Evolutionary conservation across 768 basidiomycete genomes (phyloP), one percentile per base, ranked within the genome.

Genomic region (Tylopilus rubrobrunneus): DNA sequence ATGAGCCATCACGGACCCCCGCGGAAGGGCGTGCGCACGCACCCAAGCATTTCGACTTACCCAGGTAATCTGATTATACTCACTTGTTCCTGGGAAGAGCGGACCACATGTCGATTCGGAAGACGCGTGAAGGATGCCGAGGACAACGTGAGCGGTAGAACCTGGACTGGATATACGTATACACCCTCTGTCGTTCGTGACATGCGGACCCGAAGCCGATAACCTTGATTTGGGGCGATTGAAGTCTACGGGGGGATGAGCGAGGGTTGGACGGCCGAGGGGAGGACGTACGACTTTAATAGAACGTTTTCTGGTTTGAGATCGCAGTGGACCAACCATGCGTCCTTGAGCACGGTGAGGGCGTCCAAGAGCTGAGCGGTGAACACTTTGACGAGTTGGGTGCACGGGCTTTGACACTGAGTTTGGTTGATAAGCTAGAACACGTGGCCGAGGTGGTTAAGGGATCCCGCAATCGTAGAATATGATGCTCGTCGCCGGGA

Each of bases 401-500:
- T 96, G 71, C 89, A 92, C 43, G 98, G 76, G 2, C 97, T 97
- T 70, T 97, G 91, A 79, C 98, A 99, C 68, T 95, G 92, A 72
- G 98, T 99, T 74, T 99, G 97, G 76, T 99, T 99, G 83, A 99
- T 98, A 46, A 98, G 81, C 71, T 99, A 96, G 65, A 98, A 98
- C 49, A 98, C 96, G 60, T 98, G 88, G 71, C 97, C 98, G 43
- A 99, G 79, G 71, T 99, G 97, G 60, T 81, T 92, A 99, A 99
- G 0, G 90, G 91, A 71, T 98, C 97, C 15, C 86, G 86, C 62
- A 99, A 78, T 31, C 97, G 89, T 48, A 99, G 79, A 60, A 99
- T 96, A 70, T 98, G 96, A 67, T 98, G 97, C 66, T 93, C 88
- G 72, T 99, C 97, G 57, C 85, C 80, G 4, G 94, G 92, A 71